Evolutionary conservation across 2,329 filamentous ascomycete genomes (phyloP).

Genomic region (Cladosporium velox): DNA sequence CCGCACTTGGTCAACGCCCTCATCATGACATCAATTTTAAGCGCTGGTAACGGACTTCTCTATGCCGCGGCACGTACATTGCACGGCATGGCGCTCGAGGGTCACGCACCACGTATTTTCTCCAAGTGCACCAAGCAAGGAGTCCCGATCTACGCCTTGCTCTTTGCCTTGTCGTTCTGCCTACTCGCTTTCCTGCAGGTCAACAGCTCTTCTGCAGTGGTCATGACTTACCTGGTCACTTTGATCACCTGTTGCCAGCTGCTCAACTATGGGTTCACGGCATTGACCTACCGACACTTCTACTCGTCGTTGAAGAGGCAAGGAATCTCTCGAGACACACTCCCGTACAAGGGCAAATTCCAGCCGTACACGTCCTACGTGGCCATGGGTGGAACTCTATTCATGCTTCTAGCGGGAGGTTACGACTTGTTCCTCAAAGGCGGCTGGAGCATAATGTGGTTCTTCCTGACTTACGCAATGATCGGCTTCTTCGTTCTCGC

Average conservation of each 20-base stretch:
- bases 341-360: constrained; percentile 32
- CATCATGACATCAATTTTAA: constrained; percentile 57
- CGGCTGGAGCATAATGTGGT: constrained; percentile 63
- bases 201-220: constrained; percentile 33
- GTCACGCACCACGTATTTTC: constrained; percentile 56
- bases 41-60: constrained; percentile 66
- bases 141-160: constrained; percentile 55
- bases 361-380: constrained; percentile 66
- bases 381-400: constrained; percentile 57
- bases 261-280: constrained; percentile 12
- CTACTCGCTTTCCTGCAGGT: constrained; percentile 40
- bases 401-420: constrained; percentile 72
- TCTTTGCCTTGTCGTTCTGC: constrained; percentile 46
- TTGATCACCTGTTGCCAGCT: constrained; percentile 45
- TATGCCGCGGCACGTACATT: constrained; percentile 69
- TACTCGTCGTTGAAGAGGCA: constrained; percentile 53
- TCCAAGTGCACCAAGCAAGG: constrained; percentile 61
- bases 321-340: constrained; percentile 49
- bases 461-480: constrained; percentile 46
- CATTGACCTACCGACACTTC: constrained; percentile 57
- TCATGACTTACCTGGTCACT: constrained; percentile 49
- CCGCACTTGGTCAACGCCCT: constrained; percentile 41
- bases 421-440: constrained; percentile 72
- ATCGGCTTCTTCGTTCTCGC: constrained; percentile 11
- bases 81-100: constrained; percentile 66